Evolutionary conservation across 495 filamentous ascomycete genomes (phyloP).

Genomic region (Mycothermus thermophilus): DNA sequence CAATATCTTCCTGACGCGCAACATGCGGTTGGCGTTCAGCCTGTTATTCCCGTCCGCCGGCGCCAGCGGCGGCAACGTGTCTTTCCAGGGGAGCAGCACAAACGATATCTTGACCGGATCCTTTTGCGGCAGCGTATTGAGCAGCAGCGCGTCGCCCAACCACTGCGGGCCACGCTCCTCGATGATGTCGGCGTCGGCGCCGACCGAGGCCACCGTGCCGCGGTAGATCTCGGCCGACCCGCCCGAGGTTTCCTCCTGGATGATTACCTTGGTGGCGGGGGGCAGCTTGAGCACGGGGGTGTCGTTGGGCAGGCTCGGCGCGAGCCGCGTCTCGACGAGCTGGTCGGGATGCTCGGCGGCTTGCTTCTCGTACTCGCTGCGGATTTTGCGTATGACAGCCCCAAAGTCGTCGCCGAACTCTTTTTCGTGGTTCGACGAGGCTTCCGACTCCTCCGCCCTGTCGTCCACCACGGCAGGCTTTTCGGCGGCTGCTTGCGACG

Average conservation of each 20-base stretch:
- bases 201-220: conserved; percentile 67
- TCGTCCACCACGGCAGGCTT: conserved; percentile 70
- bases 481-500: conserved; percentile 50
- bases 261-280: conserved; percentile 66
- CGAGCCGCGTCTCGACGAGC: conserved; percentile 48
- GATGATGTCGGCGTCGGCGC: conserved; percentile 64
- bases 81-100: conserved; percentile 70
- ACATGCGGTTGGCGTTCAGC: conserved; percentile 93
- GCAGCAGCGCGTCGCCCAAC: conserved; percentile 78
- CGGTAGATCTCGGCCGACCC: conserved; percentile 86
- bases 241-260: conserved; percentile 88
- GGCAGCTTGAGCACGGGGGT: conserved; percentile 77
- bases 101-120: conserved; percentile 93
- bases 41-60: conserved; percentile 63
- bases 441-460: conserved; percentile 44
- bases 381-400: conserved; percentile 67
- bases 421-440: conserved; percentile 67
- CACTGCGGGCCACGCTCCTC: conserved; percentile 78
- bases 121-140: conserved; percentile 75
- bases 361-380: conserved; percentile 60
- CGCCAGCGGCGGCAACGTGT: conserved; percentile 55
- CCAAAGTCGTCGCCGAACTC: conserved; percentile 70
- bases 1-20: conserved; percentile 88
- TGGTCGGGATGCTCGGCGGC: conserved; percentile 40
- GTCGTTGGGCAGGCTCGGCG: conserved; percentile 67